Evolutionary conservation across 1,284 basidiomycete genomes (phyloP), one percentile per base, ranked within the genome.

Genomic region (Coniophora puteana): DNA sequence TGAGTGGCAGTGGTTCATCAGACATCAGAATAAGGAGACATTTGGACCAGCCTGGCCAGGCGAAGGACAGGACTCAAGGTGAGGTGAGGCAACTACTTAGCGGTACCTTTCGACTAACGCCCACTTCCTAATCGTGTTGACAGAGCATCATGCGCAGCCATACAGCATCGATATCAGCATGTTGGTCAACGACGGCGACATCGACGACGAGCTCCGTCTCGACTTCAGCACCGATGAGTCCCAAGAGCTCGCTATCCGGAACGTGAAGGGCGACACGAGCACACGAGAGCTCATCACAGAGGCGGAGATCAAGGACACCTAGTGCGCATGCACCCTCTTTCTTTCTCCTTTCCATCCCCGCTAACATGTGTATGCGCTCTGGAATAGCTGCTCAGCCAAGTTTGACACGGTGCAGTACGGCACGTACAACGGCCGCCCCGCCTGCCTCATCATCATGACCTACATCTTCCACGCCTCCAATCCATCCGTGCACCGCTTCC

Each of bases 341-440:
- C 8, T n/a, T 14, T 6, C 29, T 7, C 29, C n/a, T 31, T 31
- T 14, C 20, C 7, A n/a, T 18, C 6, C 14, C 10, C 10, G n/a
- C 26, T 27, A 10, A 27, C n/a, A 27, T n/a, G 10, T 27, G 26
- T 27, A n/a, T 10, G 26, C 26, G n/a, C 10, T n/a, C n/a, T 27
- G 26, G n/a, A 16, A 18, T 18, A 31, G 29, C 29, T 14, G 14
- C 29, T 31, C 29, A 31, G 29, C 29, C 8, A n/a, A 18, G 7
- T 31, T 31, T 14, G 29, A 31, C 29, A 31, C 29, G 14, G 29
- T 31, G 29, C 29, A 31, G 20, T 31, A 31, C n/a, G 29, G 29
- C 8, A 31, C 29, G 7, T 31, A n/a, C n/a, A 18, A 7, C 7
- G 29, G n/a, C n/a, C 29, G 29, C 29, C 29, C 29, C 14, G 29